Percentiles rank a stretch among this genome's conserved stretches.
phyloP scores from a whole-genome alignment of 768 basidiomycete genomes.

The Sutorius australiensis region DNA sequence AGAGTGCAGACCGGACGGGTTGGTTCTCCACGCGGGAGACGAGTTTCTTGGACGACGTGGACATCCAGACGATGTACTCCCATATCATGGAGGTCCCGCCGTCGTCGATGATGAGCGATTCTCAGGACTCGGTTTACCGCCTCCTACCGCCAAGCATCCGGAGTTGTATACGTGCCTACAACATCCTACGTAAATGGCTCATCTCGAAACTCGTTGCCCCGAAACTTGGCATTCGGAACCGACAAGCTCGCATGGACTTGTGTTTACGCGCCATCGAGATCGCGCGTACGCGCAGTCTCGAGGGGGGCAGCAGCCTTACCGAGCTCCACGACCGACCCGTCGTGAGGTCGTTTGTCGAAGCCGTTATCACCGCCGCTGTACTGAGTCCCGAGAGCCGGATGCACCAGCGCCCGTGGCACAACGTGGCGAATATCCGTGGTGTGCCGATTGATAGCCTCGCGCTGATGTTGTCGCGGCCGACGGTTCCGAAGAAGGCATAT shows the following conservation, averaged over 20 bases:
- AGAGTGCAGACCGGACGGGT: slow-evolving; percentile 72
- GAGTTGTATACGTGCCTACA: slow-evolving; percentile 72
- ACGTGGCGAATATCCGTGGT: slow-evolving; percentile 60
- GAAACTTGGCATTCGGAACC: slow-evolving; percentile 55
- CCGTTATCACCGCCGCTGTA: slow-evolving; percentile 69
- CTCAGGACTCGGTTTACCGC: slow-evolving; percentile 68
- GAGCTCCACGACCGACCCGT: slow-evolving; percentile 56
- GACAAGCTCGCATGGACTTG: slow-evolving; percentile 72
- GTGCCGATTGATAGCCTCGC: slow-evolving; percentile 58
- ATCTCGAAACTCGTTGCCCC: slow-evolving; percentile 65
- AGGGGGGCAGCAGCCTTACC: slow-evolving; percentile 30
- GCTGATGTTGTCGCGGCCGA: slow-evolving; percentile 52
- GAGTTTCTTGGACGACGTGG: slow-evolving; percentile 53
- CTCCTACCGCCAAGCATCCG: slow-evolving; percentile 72
- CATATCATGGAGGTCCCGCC: slow-evolving; percentile 71
- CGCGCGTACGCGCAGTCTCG: slow-evolving; percentile 57
- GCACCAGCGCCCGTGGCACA: slow-evolving; percentile 75
- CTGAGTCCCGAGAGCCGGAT: slow-evolving; percentile 76
- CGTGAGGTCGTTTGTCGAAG: slow-evolving; percentile 77
- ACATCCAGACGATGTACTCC: slow-evolving; percentile 76
- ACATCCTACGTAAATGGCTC: slow-evolving; percentile 75
- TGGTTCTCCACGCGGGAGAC: slow-evolving; percentile 69
- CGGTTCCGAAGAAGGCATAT: slow-evolving; percentile 40
- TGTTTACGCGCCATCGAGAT: slow-evolving; percentile 72
- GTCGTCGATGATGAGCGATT: slow-evolving; percentile 67